Conservation (phyloP, 179 eudicot species). For the Kewa caespitosa region DNA sequence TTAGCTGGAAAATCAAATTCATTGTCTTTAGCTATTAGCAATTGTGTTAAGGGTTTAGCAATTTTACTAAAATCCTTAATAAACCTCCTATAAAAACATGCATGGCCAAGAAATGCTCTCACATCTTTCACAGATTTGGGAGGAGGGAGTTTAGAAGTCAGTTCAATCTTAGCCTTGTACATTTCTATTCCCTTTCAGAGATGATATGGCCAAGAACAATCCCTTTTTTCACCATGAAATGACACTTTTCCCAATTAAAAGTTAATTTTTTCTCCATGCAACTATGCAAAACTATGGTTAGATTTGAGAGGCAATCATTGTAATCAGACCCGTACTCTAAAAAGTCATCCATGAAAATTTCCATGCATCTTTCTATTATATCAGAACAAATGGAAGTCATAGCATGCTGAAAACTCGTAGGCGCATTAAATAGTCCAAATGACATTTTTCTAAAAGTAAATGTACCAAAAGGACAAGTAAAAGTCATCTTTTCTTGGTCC, state of each 20-base stretch:
- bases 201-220: not conserved
- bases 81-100: not conserved
- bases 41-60: not conserved
- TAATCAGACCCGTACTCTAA: not conserved
- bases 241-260: not conserved
- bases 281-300: not conserved
- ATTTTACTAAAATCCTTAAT: not conserved
- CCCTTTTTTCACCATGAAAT: not conserved
- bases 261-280: not conserved
- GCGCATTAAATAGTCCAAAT: not conserved
- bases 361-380: not conserved
- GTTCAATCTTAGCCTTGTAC: no score
- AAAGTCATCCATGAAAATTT: not conserved
- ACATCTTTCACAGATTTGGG: not conserved
- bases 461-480: not conserved
- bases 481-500: not conserved
- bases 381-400: not conserved
- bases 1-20: not conserved
- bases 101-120: not conserved
- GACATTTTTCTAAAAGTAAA: not conserved
- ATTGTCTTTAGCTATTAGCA: not conserved
- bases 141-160: no score
- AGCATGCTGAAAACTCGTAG: not conserved
- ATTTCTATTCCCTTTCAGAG: not conserved
- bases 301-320: not conserved